These are phyloP conservation scores for Blastobotrys malaysiensis DNA, from an alignment of 1,139 yeast species.

Conservation along the genomic window DNA sequence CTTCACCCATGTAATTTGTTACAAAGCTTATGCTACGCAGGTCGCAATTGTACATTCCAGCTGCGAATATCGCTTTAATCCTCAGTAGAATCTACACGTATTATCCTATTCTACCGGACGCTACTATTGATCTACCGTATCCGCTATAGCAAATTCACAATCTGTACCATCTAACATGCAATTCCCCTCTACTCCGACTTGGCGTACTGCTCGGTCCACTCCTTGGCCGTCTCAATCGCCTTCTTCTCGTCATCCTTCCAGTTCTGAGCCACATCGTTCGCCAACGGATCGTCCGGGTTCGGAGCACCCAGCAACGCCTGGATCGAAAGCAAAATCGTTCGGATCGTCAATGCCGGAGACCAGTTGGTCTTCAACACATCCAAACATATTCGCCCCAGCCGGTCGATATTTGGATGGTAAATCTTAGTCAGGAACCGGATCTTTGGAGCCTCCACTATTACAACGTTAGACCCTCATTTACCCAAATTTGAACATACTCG, in stretches of 20 bases:
- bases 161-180: background rate
- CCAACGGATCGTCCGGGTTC: constrained; percentile 96
- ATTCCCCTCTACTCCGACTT: constrained; percentile 12
- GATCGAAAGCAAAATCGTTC: constrained; percentile 86
- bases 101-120: too few relatives aligned
- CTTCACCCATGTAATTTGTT: too few relatives aligned
- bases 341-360: constrained; percentile 97
- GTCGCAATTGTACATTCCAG: too few relatives aligned
- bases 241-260: constrained; percentile 83
- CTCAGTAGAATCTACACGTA: too few relatives aligned
- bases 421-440: constrained; percentile 88
- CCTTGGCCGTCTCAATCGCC: constrained; percentile 79
- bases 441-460: constrained; percentile 76
- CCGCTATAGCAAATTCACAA: too few relatives aligned
- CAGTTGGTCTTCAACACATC: constrained; percentile 90
- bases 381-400: constrained; percentile 89
- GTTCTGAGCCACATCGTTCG: constrained; percentile 94
- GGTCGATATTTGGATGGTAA: constrained; percentile 94
- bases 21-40: too few relatives aligned
- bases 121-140: too few relatives aligned
- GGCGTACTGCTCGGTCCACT: constrained; percentile 79
- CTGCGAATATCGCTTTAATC: too few relatives aligned
- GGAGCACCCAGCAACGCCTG: constrained; percentile 96
- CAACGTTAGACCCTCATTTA: background rate
- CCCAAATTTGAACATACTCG: constrained; percentile 36